Conservation (phyloP, 805 yeast species). For the Alloascoidea africana region DNA sequence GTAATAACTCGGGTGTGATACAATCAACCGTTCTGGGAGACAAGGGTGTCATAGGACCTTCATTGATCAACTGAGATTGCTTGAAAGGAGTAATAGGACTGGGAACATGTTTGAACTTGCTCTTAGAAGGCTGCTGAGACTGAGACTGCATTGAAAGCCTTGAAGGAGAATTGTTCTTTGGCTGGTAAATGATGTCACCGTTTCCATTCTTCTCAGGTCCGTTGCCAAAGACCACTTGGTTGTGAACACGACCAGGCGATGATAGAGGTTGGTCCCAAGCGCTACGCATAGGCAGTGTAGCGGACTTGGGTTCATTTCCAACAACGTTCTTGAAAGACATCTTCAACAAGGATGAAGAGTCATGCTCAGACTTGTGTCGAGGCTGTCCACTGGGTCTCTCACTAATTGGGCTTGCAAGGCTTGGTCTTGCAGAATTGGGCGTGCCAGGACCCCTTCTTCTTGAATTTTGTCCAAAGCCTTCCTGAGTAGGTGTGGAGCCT, state of each 20-base stretch:
- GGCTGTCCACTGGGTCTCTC: too few relatives aligned
- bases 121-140: neutral
- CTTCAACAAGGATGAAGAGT: too few relatives aligned
- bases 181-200: neutral
- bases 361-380: too few relatives aligned
- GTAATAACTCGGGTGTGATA: constrained; percentile 24
- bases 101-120: neutral
- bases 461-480: neutral
- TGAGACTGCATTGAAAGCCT: neutral
- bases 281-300: too few relatives aligned
- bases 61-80: neutral
- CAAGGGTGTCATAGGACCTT: neutral
- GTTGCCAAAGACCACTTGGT: too few relatives aligned
- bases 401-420: neutral
- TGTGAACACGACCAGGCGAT: too few relatives aligned
- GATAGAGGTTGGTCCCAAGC: too few relatives aligned
- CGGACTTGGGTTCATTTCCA: too few relatives aligned
- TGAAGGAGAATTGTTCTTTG: neutral
- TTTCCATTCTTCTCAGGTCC: too few relatives aligned
- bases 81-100: neutral
- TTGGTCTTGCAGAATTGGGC: neutral
- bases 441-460: too few relatives aligned
- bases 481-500: neutral
- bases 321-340: too few relatives aligned
- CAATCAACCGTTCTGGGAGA: constrained; percentile 7